Base-by-base conservation (phyloP, 176 grass and related monocot species). In the Oryza brachyantha region DNA sequence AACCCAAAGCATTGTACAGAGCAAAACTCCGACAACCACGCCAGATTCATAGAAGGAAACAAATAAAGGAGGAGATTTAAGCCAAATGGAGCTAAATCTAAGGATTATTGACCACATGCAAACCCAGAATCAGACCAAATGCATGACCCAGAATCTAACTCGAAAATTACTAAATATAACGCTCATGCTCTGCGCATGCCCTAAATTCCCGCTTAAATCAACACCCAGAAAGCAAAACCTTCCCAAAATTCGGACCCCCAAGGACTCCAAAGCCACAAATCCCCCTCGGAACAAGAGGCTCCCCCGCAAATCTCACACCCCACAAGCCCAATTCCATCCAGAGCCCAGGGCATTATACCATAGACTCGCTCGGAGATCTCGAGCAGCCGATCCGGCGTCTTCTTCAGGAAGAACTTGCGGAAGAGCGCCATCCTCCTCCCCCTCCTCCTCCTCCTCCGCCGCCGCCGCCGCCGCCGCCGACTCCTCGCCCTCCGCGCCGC, bases 281-380 rank as follows among this genome's bases (percentile, higher is more conserved):
- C 71, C 60, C 60, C 38, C 29, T 11, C 38, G 1, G 16, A 38
- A 48, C 50, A 25, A 7, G 17, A 59, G 60, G 12, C 61, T 22
- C 16, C 27, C 37, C 13, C 4, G 10, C 61, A 63, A 87, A 88
- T 14, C 77, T 61, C 62, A 10, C 69, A 61, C 52, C 55, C 40
- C 5, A 21, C 1, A 9, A 25, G 55, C 22, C 66, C 9, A 69
- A 60, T 74, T 71, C 64, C 52, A 46, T n/a, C 13, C 12, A 10
- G 48, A 45, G 74, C 43, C 26, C 46, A 54, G 75, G 36, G 79
- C 58, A 85, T 80, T 92, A 66, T 94, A 98, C 96, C 96, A 48
- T 94, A 98, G 71, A 98, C 92, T 22, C 92, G 88, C 57, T 95
- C 96, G 81, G 96, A 92, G 73, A 98, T 98, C 92, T 94, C 96